Evolutionary conservation across 202 grass and related monocot genomes (phyloP), one percentile per base, ranked within the genome.

Genomic region (Setaria viridis): DNA sequence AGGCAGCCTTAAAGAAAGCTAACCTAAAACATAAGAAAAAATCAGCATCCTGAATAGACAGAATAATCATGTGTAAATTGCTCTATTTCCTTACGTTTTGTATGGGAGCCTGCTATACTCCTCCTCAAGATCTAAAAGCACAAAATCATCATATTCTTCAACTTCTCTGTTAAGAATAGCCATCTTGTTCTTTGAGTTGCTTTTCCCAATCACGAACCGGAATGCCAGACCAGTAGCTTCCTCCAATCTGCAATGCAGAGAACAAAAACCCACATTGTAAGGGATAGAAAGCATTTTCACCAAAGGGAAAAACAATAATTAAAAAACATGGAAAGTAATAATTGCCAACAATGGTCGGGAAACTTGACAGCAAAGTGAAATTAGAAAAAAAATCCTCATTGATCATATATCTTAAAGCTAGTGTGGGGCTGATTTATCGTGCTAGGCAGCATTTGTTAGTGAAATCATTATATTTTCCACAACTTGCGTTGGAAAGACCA

Each of bases 31-130:
- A 93, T 83, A 85, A 94, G 76, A 94, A 70, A 50, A 91, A 86
- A 90, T 93, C 76, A 99, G 87, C 54, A 72, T 82, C 80, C 81
- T 62, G 13, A 62, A 65, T 71, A 75, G 0, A 69, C 25, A 85
- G 19, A 33, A 81, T 3, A 72, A 67, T 4, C 8, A 74, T 37
- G 81, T 50, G 30, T 42, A 43, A 80, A 57, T 43, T n/a, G 50
- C 47, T 69, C 35, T 11, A 84, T 45, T 89, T 89, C 19, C 86
- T 90, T 89, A 99, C 97, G 94, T 97, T 85, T 99, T 99, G 78
- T 94, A 97, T 67, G 97, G 97, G 53, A 99, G 94, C 85, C 89
- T 97, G 80, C 97, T 99, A 80, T 99, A 99, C 88, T 99, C 85
- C 68, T 99, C 97, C 73, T 92, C 87, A 5, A 97, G 87, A 84